Evolutionary conservation across 805 yeast genomes (phyloP), one percentile per base, ranked within the genome.

Genomic region (Dipodascus albidus): DNA sequence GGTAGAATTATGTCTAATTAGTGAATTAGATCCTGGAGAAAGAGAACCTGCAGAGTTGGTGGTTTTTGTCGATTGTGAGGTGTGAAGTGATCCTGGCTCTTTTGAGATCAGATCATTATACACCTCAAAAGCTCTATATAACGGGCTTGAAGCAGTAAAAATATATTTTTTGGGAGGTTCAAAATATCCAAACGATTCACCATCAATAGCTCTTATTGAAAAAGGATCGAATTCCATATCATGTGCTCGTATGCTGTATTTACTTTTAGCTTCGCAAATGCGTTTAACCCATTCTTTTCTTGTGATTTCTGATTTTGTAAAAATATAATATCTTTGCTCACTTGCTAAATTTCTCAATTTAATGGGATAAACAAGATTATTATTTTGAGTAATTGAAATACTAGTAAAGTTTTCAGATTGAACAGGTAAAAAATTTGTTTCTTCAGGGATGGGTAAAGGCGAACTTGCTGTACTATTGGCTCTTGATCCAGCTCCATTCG

Each of bases 391-490:
- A 38, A 38, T 38, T 4, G 17, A n/a, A 19, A 38, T 38, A 19
- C 6, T 14, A 6, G 20, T 38, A 6, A 38, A 38, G n/a, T 38
- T 38, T 11, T 38, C 20, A 53, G 69, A 60, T 64, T 67, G 27
- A 68, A 78, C 54, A 42, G 61, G 60, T 3, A 65, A 52, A 19
- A 63, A 59, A 8, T 66, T 61, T 0, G 71, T 80, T 66, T 95
- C 95, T 87, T 2, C 69, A 69, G 3, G 72, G 73, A 50, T 86
- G 70, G 33, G 81, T 87, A 11, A 57, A 55, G 15, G 49, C 48
- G 1, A 67, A 58, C 22, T 60, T 50, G 1, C 67, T 60, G 52
- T 62, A 69, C 49, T 71, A 53, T 3, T 65, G 60, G 53, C 67
- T 70, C 19, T n/a, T 44, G 54, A 23, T 67, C 68, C 3, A 53